A percentile compares a stretch with the other conserved stretches of the same genome.
Evolutionary conservation across 306 rosid genomes (phyloP).

Genomic region (Cicer pinnatifidum): DNA sequence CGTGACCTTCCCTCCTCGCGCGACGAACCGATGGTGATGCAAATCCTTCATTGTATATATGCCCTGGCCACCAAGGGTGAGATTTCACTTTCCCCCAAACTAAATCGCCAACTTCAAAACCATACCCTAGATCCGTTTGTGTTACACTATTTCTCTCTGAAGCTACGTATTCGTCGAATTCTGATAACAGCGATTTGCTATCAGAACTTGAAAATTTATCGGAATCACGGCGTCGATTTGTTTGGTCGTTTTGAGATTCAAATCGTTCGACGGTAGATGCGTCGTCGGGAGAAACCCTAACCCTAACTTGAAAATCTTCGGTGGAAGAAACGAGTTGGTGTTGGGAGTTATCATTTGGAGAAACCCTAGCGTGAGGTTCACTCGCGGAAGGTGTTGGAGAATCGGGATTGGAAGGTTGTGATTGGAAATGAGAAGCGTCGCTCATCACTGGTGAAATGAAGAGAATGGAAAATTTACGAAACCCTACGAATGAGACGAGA

Average conservation of each 20-base stretch:
- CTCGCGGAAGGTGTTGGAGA: conserved; percentile 45
- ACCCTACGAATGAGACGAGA: conserved; percentile 10
- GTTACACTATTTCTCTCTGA: conserved; percentile 33
- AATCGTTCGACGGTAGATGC: conserved; percentile 40
- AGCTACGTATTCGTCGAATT: conserved; percentile 82
- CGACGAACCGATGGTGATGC: conserved; percentile 80
- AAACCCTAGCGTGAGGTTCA: conserved; percentile 46
- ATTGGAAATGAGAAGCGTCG: conserved; percentile 51
- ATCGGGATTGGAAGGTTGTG: conserved; percentile 43
- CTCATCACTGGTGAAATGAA: conserved; percentile 59
- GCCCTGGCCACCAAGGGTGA: conserved; percentile 99
- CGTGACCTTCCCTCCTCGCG: conserved; percentile 72
- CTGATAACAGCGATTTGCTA: conserved; percentile 60
- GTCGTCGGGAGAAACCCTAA: conserved; percentile 52
- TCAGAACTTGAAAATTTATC: conserved; percentile 39
- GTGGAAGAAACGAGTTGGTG: conserved; percentile 41
- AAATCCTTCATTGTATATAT: conserved; percentile 73
- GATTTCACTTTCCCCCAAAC: conserved; percentile 99
- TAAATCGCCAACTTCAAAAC: conserved; percentile 86
- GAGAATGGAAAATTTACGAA: background rate
- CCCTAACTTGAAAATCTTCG: conserved; percentile 42
- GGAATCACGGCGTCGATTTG: no score
- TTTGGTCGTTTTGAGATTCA: conserved; percentile 25
- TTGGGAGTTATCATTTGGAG: conserved; percentile 48
- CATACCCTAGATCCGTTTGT: conserved; percentile 49